phyloP scores from a whole-genome alignment of 2,329 filamentous ascomycete genomes.

The Aspergillus carbonarius region DNA sequence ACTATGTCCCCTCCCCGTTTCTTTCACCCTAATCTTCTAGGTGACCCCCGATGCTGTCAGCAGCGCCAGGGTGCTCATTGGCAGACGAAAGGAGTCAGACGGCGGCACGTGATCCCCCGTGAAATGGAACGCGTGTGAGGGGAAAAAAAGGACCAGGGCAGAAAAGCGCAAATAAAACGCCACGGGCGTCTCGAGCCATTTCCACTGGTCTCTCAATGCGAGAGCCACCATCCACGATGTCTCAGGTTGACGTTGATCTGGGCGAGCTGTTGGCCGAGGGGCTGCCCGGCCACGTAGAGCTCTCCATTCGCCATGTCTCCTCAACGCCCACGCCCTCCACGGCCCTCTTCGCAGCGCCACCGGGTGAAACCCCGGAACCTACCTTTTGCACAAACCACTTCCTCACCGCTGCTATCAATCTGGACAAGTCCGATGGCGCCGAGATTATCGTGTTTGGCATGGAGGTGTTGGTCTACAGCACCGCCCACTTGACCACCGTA shows the following conservation, averaged over 20 bases:
- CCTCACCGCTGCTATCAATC: conserved; percentile 56
- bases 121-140: conserved; percentile 10
- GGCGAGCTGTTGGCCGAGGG: conserved; percentile 51
- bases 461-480: conserved; percentile 85
- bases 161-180: conserved; percentile 1
- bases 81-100: background rate
- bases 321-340: conserved; percentile 74
- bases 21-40: background rate
- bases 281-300: conserved; percentile 55
- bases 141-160: conserved; percentile 4
- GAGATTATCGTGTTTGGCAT: conserved; percentile 76
- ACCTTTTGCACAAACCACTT: conserved; percentile 90
- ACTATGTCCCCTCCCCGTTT: background rate
- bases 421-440: conserved; percentile 26
- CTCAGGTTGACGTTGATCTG: conserved; percentile 37
- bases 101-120: conserved; percentile 17
- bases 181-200: background rate
- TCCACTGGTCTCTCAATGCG: conserved; percentile 1
- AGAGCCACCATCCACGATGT: conserved; percentile 14
- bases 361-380: conserved; percentile 67
- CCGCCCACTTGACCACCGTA: conserved; percentile 74
- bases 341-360: conserved; percentile 76
- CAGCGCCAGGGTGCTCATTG: background rate
- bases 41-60: background rate
- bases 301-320: conserved; percentile 81